These are phyloP conservation scores for Oidiodendron maius DNA, from an alignment of 495 filamentous ascomycete genomes.

Conservation along the genomic window DNA sequence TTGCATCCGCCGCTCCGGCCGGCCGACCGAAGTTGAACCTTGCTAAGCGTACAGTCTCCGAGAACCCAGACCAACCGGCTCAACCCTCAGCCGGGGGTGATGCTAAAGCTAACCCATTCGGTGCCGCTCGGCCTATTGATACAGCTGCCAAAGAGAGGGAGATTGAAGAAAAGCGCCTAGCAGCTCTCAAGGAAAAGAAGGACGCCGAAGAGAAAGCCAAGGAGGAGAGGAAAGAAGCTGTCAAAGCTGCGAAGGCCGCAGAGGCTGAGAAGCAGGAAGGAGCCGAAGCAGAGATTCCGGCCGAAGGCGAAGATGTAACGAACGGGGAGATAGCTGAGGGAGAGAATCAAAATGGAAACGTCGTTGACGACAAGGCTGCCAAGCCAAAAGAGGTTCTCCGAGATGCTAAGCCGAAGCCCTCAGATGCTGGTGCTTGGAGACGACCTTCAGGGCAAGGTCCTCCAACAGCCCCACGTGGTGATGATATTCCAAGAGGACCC, in stretches of 20 bases:
- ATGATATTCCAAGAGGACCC: slow-evolving; percentile 17
- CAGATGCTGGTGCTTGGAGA: slow-evolving; percentile 48
- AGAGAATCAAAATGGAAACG: slow-evolving; percentile 26
- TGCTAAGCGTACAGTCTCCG: slow-evolving; percentile 80
- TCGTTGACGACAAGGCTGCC: slow-evolving; percentile 33
- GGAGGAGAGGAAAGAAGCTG: slow-evolving; percentile 60
- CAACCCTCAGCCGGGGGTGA: slow-evolving; percentile 46
- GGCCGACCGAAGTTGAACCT: slow-evolving; percentile 76
- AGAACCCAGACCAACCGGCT: slow-evolving; percentile 48
- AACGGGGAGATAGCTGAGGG: slow-evolving; percentile 42
- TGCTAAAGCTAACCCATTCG: slow-evolving; percentile 85
- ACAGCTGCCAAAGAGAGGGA: slow-evolving; percentile 81
- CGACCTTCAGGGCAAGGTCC: slow-evolving; percentile 30
- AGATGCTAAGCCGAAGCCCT: slow-evolving; percentile 29
- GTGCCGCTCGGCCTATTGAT: slow-evolving; percentile 84
- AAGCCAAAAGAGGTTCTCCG: slow-evolving; percentile 38
- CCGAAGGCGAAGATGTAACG: slow-evolving; percentile 50
- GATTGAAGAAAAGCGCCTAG: slow-evolving; percentile 79
- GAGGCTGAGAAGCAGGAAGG: slow-evolving; percentile 37
- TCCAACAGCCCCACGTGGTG: slow-evolving; percentile 25
- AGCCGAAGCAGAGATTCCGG: slow-evolving; percentile 55
- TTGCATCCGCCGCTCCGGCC: slow-evolving; percentile 41
- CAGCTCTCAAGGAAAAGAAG: slow-evolving; percentile 70
- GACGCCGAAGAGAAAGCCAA: slow-evolving; percentile 84
- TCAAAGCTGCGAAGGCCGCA: slow-evolving; percentile 52